phyloP scores from a whole-genome alignment of 2,329 filamentous ascomycete species.

The Diplodia mutila region DNA sequence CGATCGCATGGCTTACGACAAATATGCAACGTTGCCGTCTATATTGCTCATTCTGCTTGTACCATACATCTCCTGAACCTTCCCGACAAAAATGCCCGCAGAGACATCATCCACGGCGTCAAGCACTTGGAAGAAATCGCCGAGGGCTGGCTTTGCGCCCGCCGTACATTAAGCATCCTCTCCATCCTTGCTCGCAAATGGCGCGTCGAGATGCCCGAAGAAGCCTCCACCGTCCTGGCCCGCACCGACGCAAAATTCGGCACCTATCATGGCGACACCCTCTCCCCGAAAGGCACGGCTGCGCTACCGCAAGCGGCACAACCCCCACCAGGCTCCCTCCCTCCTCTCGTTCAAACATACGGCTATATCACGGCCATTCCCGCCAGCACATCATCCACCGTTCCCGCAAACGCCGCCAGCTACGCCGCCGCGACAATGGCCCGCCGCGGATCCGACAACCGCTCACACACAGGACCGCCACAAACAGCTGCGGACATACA shows the following conservation, averaged over 20 bases:
- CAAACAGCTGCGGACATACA: conserved; percentile 13
- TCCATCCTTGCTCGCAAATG: conserved; percentile 86
- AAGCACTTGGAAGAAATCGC: conserved; percentile 95
- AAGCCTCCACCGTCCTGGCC: conserved; percentile 75
- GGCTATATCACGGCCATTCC: conserved; percentile 10
- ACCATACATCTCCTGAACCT: conserved; percentile 93
- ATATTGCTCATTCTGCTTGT: conserved; percentile 91
- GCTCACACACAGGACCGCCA: conserved; percentile 29
- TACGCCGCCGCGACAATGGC: background rate
- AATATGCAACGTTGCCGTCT: conserved; percentile 95
- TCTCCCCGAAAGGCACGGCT: conserved; percentile 12
- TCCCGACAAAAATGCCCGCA: conserved; percentile 84
- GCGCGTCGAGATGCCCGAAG: conserved; percentile 83
- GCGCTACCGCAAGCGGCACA: conserved; percentile 28
- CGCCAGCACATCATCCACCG: background rate
- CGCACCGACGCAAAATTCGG: conserved; percentile 82
- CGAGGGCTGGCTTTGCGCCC: conserved; percentile 89
- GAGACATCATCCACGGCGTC: conserved; percentile 88
- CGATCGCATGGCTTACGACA: conserved; percentile 87
- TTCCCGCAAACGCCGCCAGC: background rate
- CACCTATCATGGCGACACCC: conserved; percentile 50
- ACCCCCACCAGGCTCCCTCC: background rate
- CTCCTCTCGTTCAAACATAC: conserved; percentile 11
- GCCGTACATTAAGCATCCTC: conserved; percentile 82
- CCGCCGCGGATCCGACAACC: conserved; percentile 12